Percentiles rank a stretch among this genome's conserved stretches.
Conservation (phyloP, 305 asterid species). For the Stenogyne calaminthoides region DNA sequence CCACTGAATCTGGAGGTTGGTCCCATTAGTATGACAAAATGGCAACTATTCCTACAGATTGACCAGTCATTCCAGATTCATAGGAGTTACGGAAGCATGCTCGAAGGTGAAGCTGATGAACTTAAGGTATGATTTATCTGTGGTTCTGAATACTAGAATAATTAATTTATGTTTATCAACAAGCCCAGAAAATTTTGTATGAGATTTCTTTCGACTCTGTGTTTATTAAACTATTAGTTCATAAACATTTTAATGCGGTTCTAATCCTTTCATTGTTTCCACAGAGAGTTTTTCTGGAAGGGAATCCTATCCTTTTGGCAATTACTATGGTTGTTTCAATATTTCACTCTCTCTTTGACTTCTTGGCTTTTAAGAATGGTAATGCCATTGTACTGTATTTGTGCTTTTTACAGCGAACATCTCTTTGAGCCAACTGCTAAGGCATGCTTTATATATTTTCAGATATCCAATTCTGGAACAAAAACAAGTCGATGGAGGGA, state of each 20-base stretch:
- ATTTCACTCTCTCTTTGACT: slow-evolving; percentile 88
- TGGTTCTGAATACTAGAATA: slow-evolving; percentile 16
- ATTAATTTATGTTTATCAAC: slow-evolving; percentile 10
- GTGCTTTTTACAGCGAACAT: slow-evolving; percentile 14
- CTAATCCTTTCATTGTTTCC: slow-evolving; percentile 32
- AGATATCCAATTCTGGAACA: slow-evolving; percentile 99
- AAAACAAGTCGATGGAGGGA: slow-evolving; percentile 99
- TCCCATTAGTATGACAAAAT: slow-evolving; percentile 97
- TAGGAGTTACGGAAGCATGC: slow-evolving; percentile 94
- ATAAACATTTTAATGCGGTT: slow-evolving; percentile 14
- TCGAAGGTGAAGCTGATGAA: slow-evolving; percentile 98
- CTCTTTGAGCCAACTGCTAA: slow-evolving; percentile 20
- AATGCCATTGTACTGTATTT: slow-evolving; percentile 29
- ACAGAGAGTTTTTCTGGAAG: slow-evolving; percentile 98
- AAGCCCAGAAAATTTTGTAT: background rate
- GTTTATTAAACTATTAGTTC: background rate
- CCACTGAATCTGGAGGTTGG: slow-evolving; percentile 85
- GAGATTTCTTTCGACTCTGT: slow-evolving; percentile 11
- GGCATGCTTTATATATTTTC: slow-evolving; percentile 31
- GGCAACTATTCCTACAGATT: slow-evolving; percentile 95
- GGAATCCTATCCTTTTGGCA: slow-evolving; percentile 87
- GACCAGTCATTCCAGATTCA: slow-evolving; percentile 99
- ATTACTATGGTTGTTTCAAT: slow-evolving; percentile 89
- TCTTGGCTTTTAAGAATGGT: slow-evolving; percentile 98
- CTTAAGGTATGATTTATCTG: slow-evolving; percentile 66